phyloP scores from a whole-genome alignment of 495 filamentous ascomycete genomes.

The Delitschia confertaspora region DNA sequence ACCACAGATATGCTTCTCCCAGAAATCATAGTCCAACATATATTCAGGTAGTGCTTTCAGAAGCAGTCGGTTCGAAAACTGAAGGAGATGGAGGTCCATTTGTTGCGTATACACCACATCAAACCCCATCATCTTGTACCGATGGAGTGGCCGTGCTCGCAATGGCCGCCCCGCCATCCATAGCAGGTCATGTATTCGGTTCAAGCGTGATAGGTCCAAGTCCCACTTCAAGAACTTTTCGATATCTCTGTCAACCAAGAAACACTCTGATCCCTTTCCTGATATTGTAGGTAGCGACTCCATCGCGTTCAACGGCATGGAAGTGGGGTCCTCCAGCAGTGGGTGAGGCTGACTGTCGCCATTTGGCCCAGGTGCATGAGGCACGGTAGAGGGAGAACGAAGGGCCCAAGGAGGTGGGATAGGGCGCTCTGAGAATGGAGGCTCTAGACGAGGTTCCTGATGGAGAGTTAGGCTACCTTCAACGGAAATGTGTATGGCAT shows the following conservation, averaged over 20 bases:
- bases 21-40: slow-evolving; percentile 20
- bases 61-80: slow-evolving; percentile 17
- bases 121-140: slow-evolving; percentile 25
- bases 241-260: slow-evolving; percentile 14
- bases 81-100: slow-evolving; percentile 26
- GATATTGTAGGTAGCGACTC: slow-evolving; percentile 24
- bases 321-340: neutral
- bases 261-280: neutral
- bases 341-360: slow-evolving; percentile 5
- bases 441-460: slow-evolving; percentile 2
- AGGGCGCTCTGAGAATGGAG: slow-evolving; percentile 11
- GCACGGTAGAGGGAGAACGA: neutral
- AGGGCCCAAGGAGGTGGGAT: slow-evolving; percentile 8
- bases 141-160: slow-evolving; percentile 24
- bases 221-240: slow-evolving; percentile 16
- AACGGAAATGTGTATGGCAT: neutral
- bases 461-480: neutral
- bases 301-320: slow-evolving; percentile 6
- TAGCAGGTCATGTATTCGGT: slow-evolving; percentile 21
- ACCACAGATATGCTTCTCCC: slow-evolving; percentile 19
- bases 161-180: slow-evolving; percentile 28
- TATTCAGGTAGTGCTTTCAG: slow-evolving; percentile 26
- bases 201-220: slow-evolving; percentile 22
- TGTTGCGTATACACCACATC: slow-evolving; percentile 23
- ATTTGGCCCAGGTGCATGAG: neutral